A percentile compares a stretch with the other conserved stretches of the same genome.
phyloP scores from a whole-genome alignment of 2,329 filamentous ascomycete species.

The Fusarium tjaetaba region DNA sequence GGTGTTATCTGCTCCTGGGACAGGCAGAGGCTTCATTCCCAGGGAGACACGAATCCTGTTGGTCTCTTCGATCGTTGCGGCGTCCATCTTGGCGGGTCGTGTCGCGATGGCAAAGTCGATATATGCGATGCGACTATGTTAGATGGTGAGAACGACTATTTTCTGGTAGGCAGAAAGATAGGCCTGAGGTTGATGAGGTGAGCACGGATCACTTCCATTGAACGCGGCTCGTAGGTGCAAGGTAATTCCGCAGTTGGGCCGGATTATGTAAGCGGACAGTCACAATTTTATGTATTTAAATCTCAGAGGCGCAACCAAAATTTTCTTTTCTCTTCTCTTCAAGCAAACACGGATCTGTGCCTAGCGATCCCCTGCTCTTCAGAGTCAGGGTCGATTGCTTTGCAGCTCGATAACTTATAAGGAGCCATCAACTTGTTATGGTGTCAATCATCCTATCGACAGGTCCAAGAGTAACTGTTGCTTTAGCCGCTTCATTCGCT shows the following conservation, averaged over 20 bases:
- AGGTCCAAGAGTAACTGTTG: conserved; percentile 85
- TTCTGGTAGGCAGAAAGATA: conserved; percentile 2
- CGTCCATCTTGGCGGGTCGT: conserved; percentile 60
- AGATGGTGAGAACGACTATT: not conserved
- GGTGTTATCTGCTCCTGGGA: conserved; percentile 69
- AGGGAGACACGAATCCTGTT: conserved; percentile 91
- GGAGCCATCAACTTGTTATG: conserved; percentile 80
- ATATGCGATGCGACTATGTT: not conserved
- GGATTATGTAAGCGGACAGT: conserved; percentile 7
- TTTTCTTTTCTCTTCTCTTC: conserved; percentile 48
- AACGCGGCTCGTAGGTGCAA: not conserved
- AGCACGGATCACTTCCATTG: conserved; percentile 33
- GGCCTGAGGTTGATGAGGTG: not conserved
- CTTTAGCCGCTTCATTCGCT: conserved; percentile 74
- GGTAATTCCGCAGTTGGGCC: conserved; percentile 4
- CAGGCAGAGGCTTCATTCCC: conserved; percentile 88
- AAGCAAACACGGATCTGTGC: conserved; percentile 81
- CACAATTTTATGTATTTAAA: conserved; percentile 22
- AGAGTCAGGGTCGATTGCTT: conserved; percentile 77
- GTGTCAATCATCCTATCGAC: conserved; percentile 94
- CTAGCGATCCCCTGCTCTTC: conserved; percentile 74
- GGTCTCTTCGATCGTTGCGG: conserved; percentile 87
- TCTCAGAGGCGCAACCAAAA: conserved; percentile 43
- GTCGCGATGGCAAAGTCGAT: not conserved
- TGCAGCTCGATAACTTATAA: conserved; percentile 83